Evolutionary conservation across 2,329 filamentous ascomycete species (phyloP).

Genomic region (Alternaria tenuissima): DNA sequence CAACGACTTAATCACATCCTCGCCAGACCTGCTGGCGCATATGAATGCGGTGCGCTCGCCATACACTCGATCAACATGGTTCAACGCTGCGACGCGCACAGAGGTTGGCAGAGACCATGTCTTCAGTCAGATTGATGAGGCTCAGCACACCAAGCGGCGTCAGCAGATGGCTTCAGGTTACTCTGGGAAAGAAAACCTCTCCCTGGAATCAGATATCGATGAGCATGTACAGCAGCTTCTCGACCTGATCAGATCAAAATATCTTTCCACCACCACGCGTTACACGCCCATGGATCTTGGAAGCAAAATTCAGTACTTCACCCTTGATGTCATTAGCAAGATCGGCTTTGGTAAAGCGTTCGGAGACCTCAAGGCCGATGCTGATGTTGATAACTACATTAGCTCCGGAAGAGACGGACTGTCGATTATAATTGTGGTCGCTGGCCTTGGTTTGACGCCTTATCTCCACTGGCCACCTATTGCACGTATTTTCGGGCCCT

Average conservation of each 20-base stretch:
- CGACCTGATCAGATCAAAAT: constrained; percentile 57
- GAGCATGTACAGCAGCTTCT: constrained; percentile 56
- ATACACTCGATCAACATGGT: constrained; percentile 49
- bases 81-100: constrained; percentile 51
- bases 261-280: constrained; percentile 28
- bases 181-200: constrained; percentile 62
- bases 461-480: constrained; percentile 29
- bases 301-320: constrained; percentile 60
- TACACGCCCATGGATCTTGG: constrained; percentile 54
- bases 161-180: constrained; percentile 61
- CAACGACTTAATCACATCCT: constrained; percentile 58
- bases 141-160: constrained; percentile 51
- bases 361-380: constrained; percentile 59
- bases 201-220: constrained; percentile 60
- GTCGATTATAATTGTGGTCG: constrained; percentile 3
- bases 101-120: constrained; percentile 61
- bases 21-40: constrained; percentile 56
- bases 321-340: constrained; percentile 63
- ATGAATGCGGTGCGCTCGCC: constrained; percentile 50
- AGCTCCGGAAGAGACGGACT: constrained; percentile 50
- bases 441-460: constrained; percentile 21
- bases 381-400: constrained; percentile 56
- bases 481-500: constrained; percentile 30
- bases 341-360: constrained; percentile 61
- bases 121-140: constrained; percentile 59